Evolutionary conservation across 345 rosid species (phyloP).

Genomic region (Erucastrum elatum): DNA sequence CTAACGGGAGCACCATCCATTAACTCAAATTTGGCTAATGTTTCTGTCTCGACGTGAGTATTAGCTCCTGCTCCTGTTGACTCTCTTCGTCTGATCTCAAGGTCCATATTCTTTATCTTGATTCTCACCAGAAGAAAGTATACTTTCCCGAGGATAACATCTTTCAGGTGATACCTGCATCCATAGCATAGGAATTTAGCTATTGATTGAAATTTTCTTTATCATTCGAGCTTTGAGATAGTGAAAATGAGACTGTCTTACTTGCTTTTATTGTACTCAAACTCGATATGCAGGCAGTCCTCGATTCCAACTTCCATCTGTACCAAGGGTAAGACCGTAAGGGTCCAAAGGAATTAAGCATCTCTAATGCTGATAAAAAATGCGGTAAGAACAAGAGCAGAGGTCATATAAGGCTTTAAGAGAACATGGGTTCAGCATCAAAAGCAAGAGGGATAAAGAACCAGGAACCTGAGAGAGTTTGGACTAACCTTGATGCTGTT

Average conservation of each 20-base stretch:
- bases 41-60: slow-evolving; percentile 98
- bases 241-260: slow-evolving; percentile 35
- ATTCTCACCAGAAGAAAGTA: slow-evolving; percentile 97
- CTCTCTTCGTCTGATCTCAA: slow-evolving; percentile 95
- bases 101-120: slow-evolving; percentile 99
- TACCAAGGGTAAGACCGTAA: slow-evolving; percentile 24
- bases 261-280: slow-evolving; percentile 99
- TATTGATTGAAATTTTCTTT: background rate
- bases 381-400: background rate
- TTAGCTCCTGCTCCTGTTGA: slow-evolving; percentile 96
- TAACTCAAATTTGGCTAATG: slow-evolving; percentile 92
- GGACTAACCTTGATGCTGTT: slow-evolving; percentile 83
- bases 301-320: slow-evolving; percentile 99
- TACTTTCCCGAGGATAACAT: slow-evolving; percentile 94
- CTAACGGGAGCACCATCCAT: slow-evolving; percentile 99
- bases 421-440: background rate
- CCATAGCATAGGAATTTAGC: background rate
- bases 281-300: slow-evolving; percentile 95
- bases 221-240: background rate
- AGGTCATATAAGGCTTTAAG: background rate
- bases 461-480: background rate
- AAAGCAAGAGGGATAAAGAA: background rate
- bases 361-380: slow-evolving; percentile 2
- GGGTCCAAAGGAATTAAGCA: slow-evolving; percentile 12
- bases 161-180: slow-evolving; percentile 92